These are phyloP conservation scores for Sisymbrium irio DNA, from an alignment of 345 rosid genomes.

Conservation along the genomic window DNA sequence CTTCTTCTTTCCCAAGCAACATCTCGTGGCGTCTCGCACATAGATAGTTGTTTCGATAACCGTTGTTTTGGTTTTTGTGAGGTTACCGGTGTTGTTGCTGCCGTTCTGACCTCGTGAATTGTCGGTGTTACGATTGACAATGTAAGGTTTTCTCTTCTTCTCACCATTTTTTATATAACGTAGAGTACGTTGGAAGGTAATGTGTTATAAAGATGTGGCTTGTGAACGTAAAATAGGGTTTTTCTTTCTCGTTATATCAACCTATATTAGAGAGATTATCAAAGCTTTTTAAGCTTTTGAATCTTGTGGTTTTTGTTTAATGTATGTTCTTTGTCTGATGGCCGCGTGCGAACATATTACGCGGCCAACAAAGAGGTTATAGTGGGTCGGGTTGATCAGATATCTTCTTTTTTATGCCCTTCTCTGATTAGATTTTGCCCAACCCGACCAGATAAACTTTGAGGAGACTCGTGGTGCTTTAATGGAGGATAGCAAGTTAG, in stretches of 20 bases:
- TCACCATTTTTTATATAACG: slow-evolving; percentile 21
- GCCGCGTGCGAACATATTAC: slow-evolving; percentile 39
- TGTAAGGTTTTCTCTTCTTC: slow-evolving; percentile 20
- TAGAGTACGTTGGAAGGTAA: not conserved
- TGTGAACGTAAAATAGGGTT: not conserved
- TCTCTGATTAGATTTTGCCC: slow-evolving; percentile 27
- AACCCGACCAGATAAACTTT: slow-evolving; percentile 36
- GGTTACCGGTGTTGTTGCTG: slow-evolving; percentile 44
- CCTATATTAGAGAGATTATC: not conserved
- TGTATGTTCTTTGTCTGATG: slow-evolving; percentile 30
- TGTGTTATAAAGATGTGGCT: slow-evolving; percentile 1
- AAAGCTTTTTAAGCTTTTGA: slow-evolving; percentile 21
- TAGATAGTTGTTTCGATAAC: slow-evolving; percentile 71
- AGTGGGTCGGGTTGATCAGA: slow-evolving; percentile 35
- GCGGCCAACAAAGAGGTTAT: slow-evolving; percentile 42
- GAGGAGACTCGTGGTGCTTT: slow-evolving; percentile 34
- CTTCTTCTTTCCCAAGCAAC: slow-evolving; percentile 86
- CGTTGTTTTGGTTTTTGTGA: slow-evolving; percentile 42
- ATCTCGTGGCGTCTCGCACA: slow-evolving; percentile 76
- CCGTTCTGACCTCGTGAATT: slow-evolving; percentile 38
- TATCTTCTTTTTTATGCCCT: not conserved
- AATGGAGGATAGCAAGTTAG: slow-evolving; percentile 23
- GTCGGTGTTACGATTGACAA: slow-evolving; percentile 26
- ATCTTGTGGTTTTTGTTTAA: not conserved
- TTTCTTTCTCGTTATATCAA: not conserved